Evolutionary conservation across 1,284 basidiomycete species (phyloP).

Genomic region (Trametes versicolor): DNA sequence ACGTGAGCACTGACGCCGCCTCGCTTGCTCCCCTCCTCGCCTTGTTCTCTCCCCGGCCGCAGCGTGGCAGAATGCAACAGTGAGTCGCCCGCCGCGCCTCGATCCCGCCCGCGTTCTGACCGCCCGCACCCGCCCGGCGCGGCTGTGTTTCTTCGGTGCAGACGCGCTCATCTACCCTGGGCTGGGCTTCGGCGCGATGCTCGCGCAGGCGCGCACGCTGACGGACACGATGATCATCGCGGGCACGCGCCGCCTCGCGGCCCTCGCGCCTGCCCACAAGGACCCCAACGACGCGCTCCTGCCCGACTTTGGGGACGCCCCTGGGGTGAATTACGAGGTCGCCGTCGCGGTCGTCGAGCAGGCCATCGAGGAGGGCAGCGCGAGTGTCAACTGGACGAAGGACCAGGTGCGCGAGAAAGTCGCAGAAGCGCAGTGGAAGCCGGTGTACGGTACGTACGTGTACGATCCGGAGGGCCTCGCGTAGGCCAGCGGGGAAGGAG

Average conservation of each 20-base stretch:
- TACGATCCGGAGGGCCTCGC: constrained; percentile 64
- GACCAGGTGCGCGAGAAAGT: constrained; percentile 63
- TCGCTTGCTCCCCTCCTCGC: neutral
- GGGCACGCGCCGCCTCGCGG: constrained; percentile 75
- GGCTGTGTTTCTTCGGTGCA: constrained; percentile 31
- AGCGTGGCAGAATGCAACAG: constrained; percentile 73
- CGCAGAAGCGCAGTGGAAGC: constrained; percentile 63
- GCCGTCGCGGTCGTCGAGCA: constrained; percentile 82
- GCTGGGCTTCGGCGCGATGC: constrained; percentile 78
- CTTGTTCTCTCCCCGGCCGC: neutral
- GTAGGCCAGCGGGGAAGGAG: constrained; percentile 18
- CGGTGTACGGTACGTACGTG: constrained; percentile 70
- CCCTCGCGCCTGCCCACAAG: constrained; percentile 77
- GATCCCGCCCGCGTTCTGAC: constrained; percentile 8
- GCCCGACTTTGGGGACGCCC: constrained; percentile 78
- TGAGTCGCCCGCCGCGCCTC: constrained; percentile 41
- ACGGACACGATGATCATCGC: constrained; percentile 85
- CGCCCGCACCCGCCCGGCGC: neutral
- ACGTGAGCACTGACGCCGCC: constrained; percentile 7
- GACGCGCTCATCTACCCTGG: constrained; percentile 86
- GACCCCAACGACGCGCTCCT: constrained; percentile 73
- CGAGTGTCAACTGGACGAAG: constrained; percentile 61
- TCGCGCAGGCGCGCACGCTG: constrained; percentile 68
- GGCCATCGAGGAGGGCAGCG: constrained; percentile 77
- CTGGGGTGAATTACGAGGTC: constrained; percentile 79